A percentile compares a stretch with the other conserved stretches of the same genome.
These are phyloP conservation scores for Podila clonocystis DNA, from an alignment of 192 early-diverging fungal species.

Conservation along the genomic window DNA sequence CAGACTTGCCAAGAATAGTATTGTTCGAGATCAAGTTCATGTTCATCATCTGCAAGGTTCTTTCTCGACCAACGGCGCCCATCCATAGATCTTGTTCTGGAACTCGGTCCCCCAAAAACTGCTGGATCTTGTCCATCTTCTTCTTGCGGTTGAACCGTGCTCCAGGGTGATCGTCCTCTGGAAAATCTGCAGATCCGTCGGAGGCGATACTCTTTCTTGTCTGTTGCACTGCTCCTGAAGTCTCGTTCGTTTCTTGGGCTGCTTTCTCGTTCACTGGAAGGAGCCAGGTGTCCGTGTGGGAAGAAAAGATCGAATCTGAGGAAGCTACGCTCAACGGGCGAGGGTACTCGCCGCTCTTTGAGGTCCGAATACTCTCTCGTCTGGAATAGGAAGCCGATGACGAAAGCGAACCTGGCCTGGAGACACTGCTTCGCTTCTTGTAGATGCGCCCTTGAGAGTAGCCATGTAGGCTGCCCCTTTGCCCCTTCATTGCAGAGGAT, in stretches of 20 bases:
- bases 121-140: constrained; percentile 56
- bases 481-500: neutral
- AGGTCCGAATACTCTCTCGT: neutral
- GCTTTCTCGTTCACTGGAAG: neutral
- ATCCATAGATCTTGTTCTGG: constrained; percentile 50
- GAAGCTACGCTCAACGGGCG: neutral
- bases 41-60: constrained; percentile 32
- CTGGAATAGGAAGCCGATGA: neutral
- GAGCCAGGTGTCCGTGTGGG: neutral
- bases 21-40: constrained; percentile 11
- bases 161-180: neutral
- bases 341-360: neutral
- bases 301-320: neutral
- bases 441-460: neutral
- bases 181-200: neutral
- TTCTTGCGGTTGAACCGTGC: constrained; percentile 32
- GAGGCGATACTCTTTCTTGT: neutral
- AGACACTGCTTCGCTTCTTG: neutral
- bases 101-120: constrained; percentile 54
- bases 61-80: constrained; percentile 29
- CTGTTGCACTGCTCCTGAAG: neutral
- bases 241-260: neutral
- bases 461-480: neutral
- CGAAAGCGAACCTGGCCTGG: neutral
- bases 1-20: neutral